Percentiles rank a stretch among this genome's conserved stretches.
phyloP scores from a whole-genome alignment of 1,284 basidiomycete genomes.

The Melampsora abietis-canadensis region DNA sequence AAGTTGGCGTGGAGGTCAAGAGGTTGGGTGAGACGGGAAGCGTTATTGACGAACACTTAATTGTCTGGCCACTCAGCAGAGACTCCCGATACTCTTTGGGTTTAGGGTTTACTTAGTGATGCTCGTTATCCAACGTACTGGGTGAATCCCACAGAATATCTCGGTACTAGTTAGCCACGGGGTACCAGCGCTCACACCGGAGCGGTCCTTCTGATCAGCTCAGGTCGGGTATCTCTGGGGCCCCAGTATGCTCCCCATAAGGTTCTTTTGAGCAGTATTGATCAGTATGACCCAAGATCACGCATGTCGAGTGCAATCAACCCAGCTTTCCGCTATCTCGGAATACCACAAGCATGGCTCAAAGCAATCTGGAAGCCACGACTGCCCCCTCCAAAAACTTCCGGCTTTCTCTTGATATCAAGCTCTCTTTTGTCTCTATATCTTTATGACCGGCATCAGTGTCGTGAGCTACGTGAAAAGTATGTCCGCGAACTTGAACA shows the following conservation, averaged over 20 bases:
- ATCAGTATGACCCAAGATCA: too few species aligned
- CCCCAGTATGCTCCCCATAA: too few species aligned
- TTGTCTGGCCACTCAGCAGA: neutral
- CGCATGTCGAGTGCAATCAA: conserved; percentile 11
- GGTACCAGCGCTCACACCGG: too few species aligned
- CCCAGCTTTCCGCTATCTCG: conserved; percentile 43
- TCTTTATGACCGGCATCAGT: conserved; percentile 52
- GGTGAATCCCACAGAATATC: too few species aligned
- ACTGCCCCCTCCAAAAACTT: conserved; percentile 52
- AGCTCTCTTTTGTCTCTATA: conserved; percentile 50
- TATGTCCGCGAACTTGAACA: conserved; percentile 52
- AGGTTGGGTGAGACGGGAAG: neutral
- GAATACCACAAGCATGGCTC: conserved; percentile 45
- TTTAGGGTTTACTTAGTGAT: conserved; percentile 5
- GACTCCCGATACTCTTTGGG: neutral
- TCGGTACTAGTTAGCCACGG: too few species aligned
- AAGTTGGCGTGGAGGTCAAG: neutral
- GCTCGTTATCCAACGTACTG: neutral
- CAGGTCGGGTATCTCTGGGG: too few species aligned
- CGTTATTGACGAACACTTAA: too few species aligned
- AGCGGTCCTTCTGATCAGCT: too few species aligned
- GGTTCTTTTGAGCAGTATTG: too few species aligned
- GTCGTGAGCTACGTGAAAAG: conserved; percentile 49
- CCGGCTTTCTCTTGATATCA: conserved; percentile 51
- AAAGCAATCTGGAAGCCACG: conserved; percentile 49